A percentile compares a stretch with the other conserved stretches of the same genome.
Conservation (phyloP, 2,329 filamentous ascomycete genomes). For the Plenodomus biglobosus region DNA sequence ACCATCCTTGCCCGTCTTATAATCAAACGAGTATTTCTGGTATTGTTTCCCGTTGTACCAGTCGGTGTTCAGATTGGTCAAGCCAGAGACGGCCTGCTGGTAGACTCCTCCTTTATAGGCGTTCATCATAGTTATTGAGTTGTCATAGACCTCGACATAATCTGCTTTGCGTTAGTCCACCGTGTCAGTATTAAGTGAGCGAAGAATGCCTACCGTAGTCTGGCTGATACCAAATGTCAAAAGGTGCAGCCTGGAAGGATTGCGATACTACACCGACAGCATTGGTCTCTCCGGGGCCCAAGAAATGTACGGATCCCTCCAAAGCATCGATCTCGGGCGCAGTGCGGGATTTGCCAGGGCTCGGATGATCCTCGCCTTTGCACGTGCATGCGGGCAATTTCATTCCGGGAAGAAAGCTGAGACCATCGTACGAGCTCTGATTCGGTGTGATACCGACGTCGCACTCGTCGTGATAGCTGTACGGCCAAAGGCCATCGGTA, state of each 20-base stretch:
- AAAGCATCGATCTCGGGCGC: slow-evolving; percentile 73
- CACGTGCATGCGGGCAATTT: slow-evolving; percentile 69
- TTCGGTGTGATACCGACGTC: slow-evolving; percentile 72
- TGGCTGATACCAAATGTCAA: slow-evolving; percentile 70
- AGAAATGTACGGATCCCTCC: slow-evolving; percentile 63
- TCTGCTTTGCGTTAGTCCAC: slow-evolving; percentile 46
- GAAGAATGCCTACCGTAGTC: slow-evolving; percentile 47
- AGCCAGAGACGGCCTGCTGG: slow-evolving; percentile 58
- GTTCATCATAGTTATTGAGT: slow-evolving; percentile 55
- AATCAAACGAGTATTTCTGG: slow-evolving; percentile 60
- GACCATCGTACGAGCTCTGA: slow-evolving; percentile 67
- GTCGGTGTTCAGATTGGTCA: slow-evolving; percentile 58
- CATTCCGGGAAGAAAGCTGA: slow-evolving; percentile 70
- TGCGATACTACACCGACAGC: slow-evolving; percentile 65
- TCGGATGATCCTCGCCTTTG: slow-evolving; percentile 64
- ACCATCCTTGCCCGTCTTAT: slow-evolving; percentile 58
- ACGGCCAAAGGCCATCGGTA: slow-evolving; percentile 73
- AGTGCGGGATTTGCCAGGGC: slow-evolving; percentile 63
- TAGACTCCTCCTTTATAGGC: slow-evolving; percentile 57
- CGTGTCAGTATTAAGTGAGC: neutral
- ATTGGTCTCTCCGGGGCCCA: slow-evolving; percentile 54
- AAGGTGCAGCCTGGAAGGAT: slow-evolving; percentile 67
- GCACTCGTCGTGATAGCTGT: slow-evolving; percentile 69
- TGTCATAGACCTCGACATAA: slow-evolving; percentile 66
- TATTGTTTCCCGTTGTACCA: slow-evolving; percentile 60